Evolutionary conservation across 345 rosid genomes (phyloP), one percentile per base, ranked within the genome.

Genomic region (Eucalyptus curtisii): DNA sequence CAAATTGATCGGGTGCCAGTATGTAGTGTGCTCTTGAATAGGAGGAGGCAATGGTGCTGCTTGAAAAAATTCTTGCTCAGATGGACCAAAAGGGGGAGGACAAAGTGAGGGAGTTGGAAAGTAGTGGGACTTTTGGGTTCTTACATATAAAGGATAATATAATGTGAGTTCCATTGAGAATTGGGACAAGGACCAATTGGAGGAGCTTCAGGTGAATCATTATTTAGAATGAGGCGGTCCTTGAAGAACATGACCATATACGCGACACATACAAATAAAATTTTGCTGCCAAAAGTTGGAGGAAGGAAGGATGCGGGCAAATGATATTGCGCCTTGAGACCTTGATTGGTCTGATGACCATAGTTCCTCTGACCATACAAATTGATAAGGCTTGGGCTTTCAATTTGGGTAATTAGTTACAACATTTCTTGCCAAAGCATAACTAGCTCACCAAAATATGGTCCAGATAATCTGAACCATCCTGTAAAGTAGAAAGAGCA

Each of bases 341-440:
- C 87, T 55, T 86, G 87, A 40, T 5, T 25, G 17, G 24, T 33
- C 7, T 85, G 8, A 85, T 85, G 80, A 91, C 88, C 90, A 59
- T 82, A 88, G 87, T 87, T 90, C 79, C 93, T 91, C 40, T 90
- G 89, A 85, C 88, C 87, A 86, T 90, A 89, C 94, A 92, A 92
- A 86, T 49, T 85, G 33, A 20, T 52, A 85, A 85, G 31, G 16
- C 42, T 48, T 6, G 22, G 22, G 16, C 24, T 31, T 45, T 52
- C 57, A 85, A 85, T 85, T 30, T 49, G 22, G 19, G 4, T 10
- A 24, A 85, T 52, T 53, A 48, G 8, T 22, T 85, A 49, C 22
- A 85, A 85, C 52, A 55, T 55, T 52, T 52, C 57, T 52, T 52
- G 25, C 25, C 10, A 52, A 52, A 52, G 25, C 10, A 52, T 55